These are phyloP conservation scores for Oryza coarctata DNA, from an alignment of 176 grass and related monocot genomes.

Conservation along the genomic window DNA sequence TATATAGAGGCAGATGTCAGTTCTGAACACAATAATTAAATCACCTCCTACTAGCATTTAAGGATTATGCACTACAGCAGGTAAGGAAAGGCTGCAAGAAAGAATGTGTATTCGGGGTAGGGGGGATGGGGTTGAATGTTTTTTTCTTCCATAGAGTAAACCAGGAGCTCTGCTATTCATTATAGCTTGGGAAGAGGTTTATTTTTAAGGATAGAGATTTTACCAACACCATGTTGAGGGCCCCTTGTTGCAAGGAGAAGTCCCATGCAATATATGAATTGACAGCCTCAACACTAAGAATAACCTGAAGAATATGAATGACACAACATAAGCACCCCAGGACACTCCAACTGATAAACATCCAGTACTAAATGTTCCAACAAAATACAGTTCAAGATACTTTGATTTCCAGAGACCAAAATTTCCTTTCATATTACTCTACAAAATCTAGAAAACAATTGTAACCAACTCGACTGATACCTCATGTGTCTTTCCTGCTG, in stretches of 20 bases:
- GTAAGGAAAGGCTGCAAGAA: background rate
- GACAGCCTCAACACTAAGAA: slow-evolving; percentile 80
- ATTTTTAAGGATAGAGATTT: slow-evolving; percentile 16
- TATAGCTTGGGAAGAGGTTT: background rate
- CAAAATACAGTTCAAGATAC: background rate
- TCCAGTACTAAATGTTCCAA: slow-evolving; percentile 1
- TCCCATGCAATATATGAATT: slow-evolving; percentile 99
- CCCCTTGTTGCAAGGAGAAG: slow-evolving; percentile 87
- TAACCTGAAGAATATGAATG: slow-evolving; percentile 62
- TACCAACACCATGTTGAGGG: slow-evolving; percentile 68
- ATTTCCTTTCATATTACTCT: slow-evolving; percentile 2
- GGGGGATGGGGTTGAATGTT: background rate
- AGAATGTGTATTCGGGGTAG: no score
- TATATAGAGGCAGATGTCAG: background rate
- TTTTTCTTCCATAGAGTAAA: no score
- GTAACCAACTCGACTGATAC: slow-evolving; percentile 41
- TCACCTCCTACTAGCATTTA: slow-evolving; percentile 3
- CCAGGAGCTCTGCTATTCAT: no score
- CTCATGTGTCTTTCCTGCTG: slow-evolving; percentile 94
- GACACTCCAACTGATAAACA: slow-evolving; percentile 7
- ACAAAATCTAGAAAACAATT: slow-evolving; percentile 12
- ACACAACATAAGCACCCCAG: slow-evolving; percentile 10
- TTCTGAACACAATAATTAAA: slow-evolving; percentile 7
- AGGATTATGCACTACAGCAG: background rate
- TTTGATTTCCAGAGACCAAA: background rate